These are phyloP conservation scores for Fusarium hainanense DNA, from an alignment of 2,329 filamentous ascomycete species.

Conservation along the genomic window DNA sequence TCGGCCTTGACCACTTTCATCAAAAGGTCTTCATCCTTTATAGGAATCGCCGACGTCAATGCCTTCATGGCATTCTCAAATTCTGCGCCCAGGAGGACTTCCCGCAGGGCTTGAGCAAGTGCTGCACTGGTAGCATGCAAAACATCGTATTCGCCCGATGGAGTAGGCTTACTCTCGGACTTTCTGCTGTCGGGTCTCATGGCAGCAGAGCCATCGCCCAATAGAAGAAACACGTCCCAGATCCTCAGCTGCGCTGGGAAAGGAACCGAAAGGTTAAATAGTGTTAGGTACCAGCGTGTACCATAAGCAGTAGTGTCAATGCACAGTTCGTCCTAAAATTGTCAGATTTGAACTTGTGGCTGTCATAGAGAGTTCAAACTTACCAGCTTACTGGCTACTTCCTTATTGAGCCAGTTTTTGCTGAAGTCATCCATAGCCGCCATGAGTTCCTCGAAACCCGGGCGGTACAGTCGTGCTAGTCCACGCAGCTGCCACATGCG, in stretches of 20 bases:
- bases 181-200: conserved; percentile 26
- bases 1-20: conserved; percentile 91
- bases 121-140: conserved; percentile 91
- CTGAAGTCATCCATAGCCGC: conserved; percentile 87
- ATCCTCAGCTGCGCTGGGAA: conserved; percentile 94
- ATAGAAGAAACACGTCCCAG: conserved; percentile 97
- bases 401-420: conserved; percentile 82
- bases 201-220: conserved; percentile 63
- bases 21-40: conserved; percentile 92
- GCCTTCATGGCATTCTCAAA: conserved; percentile 99
- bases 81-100: conserved; percentile 90
- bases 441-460: conserved; percentile 89
- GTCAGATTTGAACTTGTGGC: conserved; percentile 19
- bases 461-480: conserved; percentile 83
- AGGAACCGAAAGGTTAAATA: conserved; percentile 97
- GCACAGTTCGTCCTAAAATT: conserved; percentile 72
- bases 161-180: conserved; percentile 32
- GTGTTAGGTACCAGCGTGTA: conserved; percentile 94
- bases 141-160: conserved; percentile 75
- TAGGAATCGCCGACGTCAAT: conserved; percentile 90
- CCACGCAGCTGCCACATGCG: conserved; percentile 91
- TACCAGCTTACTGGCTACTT: conserved; percentile 84
- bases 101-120: conserved; percentile 87
- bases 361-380: conserved; percentile 51
- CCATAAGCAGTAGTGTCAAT: conserved; percentile 94